phyloP scores from a whole-genome alignment of 371 early-diverging fungal genomes.

The Dinochytrium kinnereticum region DNA sequence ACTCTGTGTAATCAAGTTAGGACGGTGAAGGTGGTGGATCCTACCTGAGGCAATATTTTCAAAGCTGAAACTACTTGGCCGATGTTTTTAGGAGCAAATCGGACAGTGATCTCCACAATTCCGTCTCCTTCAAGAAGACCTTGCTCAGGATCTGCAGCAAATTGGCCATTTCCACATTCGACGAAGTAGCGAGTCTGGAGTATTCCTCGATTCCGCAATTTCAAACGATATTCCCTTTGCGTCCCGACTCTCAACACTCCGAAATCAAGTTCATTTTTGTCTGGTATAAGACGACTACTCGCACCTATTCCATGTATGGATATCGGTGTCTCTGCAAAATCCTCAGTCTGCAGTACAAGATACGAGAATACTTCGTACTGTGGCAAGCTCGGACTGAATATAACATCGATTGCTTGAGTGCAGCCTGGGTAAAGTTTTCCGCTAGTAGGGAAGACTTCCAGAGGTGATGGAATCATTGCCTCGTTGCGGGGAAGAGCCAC shows the following conservation, averaged over 20 bases:
- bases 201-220: conserved; percentile 49
- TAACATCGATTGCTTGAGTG: conserved; percentile 54
- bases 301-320: conserved; percentile 55
- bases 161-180: conserved; percentile 47
- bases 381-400: conserved; percentile 50
- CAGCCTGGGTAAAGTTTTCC: conserved; percentile 52
- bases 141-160: conserved; percentile 59
- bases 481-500: conserved; percentile 28
- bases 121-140: conserved; percentile 57
- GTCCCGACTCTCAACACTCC: conserved; percentile 58
- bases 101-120: conserved; percentile 40
- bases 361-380: conserved; percentile 47
- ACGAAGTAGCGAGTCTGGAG: conserved; percentile 51
- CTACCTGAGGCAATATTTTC: conserved; percentile 33
- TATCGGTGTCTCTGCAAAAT: conserved; percentile 48
- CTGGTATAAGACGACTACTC: conserved; percentile 39
- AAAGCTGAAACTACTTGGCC: conserved; percentile 37
- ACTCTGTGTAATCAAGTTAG: conserved; percentile 16
- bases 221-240: conserved; percentile 30
- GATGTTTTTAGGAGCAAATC: conserved; percentile 44
- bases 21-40: not conserved
- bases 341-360: conserved; percentile 42
- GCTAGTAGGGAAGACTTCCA: conserved; percentile 44
- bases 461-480: conserved; percentile 38
- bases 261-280: conserved; percentile 45